These are phyloP conservation scores for Fusarium vanettenii DNA, from an alignment of 2,329 filamentous ascomycete genomes.

Conservation along the genomic window DNA sequence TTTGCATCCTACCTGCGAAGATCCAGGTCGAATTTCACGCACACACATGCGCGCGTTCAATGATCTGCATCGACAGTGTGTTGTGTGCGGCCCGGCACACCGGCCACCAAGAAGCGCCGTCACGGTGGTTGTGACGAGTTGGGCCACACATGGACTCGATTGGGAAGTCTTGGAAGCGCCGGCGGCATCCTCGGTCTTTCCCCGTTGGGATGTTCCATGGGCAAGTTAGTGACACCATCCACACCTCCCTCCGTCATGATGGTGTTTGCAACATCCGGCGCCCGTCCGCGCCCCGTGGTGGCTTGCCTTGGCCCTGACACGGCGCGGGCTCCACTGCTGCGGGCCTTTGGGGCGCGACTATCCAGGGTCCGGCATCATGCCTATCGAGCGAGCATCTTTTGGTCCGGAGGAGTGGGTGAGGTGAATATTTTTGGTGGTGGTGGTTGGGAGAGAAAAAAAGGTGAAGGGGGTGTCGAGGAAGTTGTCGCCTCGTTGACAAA, in stretches of 20 bases:
- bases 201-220: slow-evolving; percentile 37
- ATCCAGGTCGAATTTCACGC: neutral
- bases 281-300: slow-evolving; percentile 28
- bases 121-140: slow-evolving; percentile 16
- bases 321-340: slow-evolving; percentile 33
- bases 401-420: slow-evolving; percentile 4
- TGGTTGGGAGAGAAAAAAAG: neutral
- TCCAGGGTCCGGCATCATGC: slow-evolving; percentile 8
- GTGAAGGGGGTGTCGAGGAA: neutral
- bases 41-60: neutral
- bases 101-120: slow-evolving; percentile 4
- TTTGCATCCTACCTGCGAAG: neutral
- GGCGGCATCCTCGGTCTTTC: slow-evolving; percentile 41
- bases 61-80: slow-evolving; percentile 21
- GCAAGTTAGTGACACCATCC: slow-evolving; percentile 34
- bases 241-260: slow-evolving; percentile 25
- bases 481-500: neutral
- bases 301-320: slow-evolving; percentile 38
- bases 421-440: slow-evolving; percentile 5
- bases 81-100: slow-evolving; percentile 4
- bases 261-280: slow-evolving; percentile 25
- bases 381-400: slow-evolving; percentile 10
- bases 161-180: slow-evolving; percentile 10
- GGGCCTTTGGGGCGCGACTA: slow-evolving; percentile 15
- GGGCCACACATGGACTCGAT: slow-evolving; percentile 3